phyloP scores from a whole-genome alignment of 768 basidiomycete species.

The Russula virescens region DNA sequence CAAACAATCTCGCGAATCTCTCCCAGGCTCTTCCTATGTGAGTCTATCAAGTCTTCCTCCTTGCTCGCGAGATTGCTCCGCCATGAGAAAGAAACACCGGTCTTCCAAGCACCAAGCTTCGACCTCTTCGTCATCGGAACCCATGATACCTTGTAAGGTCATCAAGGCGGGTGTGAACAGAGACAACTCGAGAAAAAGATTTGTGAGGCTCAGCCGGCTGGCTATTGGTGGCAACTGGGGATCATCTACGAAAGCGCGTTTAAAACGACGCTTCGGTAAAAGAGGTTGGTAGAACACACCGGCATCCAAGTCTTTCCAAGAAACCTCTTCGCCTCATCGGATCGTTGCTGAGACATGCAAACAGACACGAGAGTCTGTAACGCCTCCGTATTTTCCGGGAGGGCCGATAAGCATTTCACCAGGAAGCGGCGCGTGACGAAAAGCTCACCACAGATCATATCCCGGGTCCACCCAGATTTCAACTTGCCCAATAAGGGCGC shows the following conservation, averaged over 20 bases:
- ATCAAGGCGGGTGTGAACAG: slow-evolving; percentile 67
- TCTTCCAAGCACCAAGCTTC: slow-evolving; percentile 95
- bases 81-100: slow-evolving; percentile 87
- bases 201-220: slow-evolving; percentile 66
- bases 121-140: slow-evolving; percentile 77
- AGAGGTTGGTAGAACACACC: slow-evolving; percentile 30
- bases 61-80: slow-evolving; percentile 59
- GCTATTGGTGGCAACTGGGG: slow-evolving; percentile 65
- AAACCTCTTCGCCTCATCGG: slow-evolving; percentile 72
- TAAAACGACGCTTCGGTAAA: not conserved
- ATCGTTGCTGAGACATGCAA: slow-evolving; percentile 78
- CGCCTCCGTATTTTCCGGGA: slow-evolving; percentile 68
- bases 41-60: slow-evolving; percentile 42
- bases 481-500: slow-evolving; percentile 81
- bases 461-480: slow-evolving; percentile 95
- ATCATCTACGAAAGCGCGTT: slow-evolving; percentile 44
- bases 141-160: slow-evolving; percentile 73
- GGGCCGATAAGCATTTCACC: not conserved
- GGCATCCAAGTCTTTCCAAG: slow-evolving; percentile 69
- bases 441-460: slow-evolving; percentile 75
- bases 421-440: not conserved
- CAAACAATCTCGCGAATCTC: slow-evolving; percentile 73
- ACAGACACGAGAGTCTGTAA: slow-evolving; percentile 79
- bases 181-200: slow-evolving; percentile 72
- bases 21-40: slow-evolving; percentile 72